phyloP scores from a whole-genome alignment of 768 basidiomycete genomes.

The Megacollybia marginata region DNA sequence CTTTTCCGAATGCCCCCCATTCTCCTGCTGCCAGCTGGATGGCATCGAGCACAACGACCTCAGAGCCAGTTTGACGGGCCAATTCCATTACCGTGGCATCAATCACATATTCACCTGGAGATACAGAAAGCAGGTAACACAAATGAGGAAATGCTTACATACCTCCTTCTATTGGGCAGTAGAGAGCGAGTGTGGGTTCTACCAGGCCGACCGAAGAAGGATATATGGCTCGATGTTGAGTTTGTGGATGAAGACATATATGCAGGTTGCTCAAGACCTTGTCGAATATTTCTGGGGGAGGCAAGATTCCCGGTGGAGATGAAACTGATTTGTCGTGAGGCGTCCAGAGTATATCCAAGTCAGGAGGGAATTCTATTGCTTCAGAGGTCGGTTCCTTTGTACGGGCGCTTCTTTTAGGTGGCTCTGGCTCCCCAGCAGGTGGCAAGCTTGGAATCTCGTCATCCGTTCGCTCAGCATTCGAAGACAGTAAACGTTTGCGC shows the following conservation, averaged over 20 bases:
- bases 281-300: conserved; percentile 69
- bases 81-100: conserved; percentile 75
- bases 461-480: conserved; percentile 8
- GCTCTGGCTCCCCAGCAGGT: neutral
- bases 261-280: conserved; percentile 71
- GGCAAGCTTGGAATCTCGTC: neutral
- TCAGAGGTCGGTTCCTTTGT: conserved; percentile 28
- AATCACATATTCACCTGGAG: conserved; percentile 57
- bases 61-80: conserved; percentile 64
- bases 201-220: conserved; percentile 42
- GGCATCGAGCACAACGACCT: conserved; percentile 79
- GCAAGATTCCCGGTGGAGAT: conserved; percentile 36
- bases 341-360: conserved; percentile 59
- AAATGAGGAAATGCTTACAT: too few relatives aligned
- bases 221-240: conserved; percentile 67
- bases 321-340: conserved; percentile 25
- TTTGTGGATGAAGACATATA: conserved; percentile 75
- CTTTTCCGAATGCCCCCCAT: conserved; percentile 79
- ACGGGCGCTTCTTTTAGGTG: neutral
- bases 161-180: conserved; percentile 82
- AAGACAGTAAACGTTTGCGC: neutral
- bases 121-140: too few relatives aligned
- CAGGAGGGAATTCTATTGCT: conserved; percentile 44
- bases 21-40: conserved; percentile 85
- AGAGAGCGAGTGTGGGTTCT: conserved; percentile 81